These are phyloP conservation scores for Paraphoma chrysanthemicola DNA, from an alignment of 2,329 filamentous ascomycete species.

Conservation along the genomic window DNA sequence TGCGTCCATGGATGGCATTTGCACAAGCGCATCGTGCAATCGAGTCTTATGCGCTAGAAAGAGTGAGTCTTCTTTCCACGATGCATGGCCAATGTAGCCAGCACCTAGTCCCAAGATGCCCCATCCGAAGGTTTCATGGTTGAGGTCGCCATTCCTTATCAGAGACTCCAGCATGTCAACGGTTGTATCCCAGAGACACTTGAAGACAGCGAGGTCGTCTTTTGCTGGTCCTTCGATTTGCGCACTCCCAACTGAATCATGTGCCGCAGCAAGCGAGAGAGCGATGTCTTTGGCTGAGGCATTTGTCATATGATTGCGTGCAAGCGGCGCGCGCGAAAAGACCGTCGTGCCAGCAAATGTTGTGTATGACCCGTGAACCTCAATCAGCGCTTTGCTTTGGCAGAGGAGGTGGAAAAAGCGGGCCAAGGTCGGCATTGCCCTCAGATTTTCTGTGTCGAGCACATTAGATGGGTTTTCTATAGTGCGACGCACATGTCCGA, in stretches of 20 bases:
- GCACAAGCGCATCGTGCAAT: slow-evolving; percentile 14
- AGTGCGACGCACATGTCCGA: background rate
- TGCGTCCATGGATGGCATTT: slow-evolving; percentile 13
- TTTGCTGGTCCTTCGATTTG: slow-evolving; percentile 16
- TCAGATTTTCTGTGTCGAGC: background rate
- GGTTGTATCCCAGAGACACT: slow-evolving; percentile 16
- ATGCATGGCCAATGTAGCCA: slow-evolving; percentile 15
- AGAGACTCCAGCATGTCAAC: slow-evolving; percentile 17
- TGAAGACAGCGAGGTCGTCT: slow-evolving; percentile 23
- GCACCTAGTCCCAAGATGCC: slow-evolving; percentile 22
- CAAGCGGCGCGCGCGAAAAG: slow-evolving; percentile 7
- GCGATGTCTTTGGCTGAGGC: slow-evolving; percentile 12
- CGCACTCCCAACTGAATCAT: slow-evolving; percentile 17
- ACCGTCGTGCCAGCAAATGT: slow-evolving; percentile 11
- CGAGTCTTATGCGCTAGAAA: slow-evolving; percentile 18
- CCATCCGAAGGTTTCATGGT: slow-evolving; percentile 26
- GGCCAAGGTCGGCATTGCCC: background rate
- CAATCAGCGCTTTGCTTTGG: slow-evolving; percentile 12
- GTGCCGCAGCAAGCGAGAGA: slow-evolving; percentile 22
- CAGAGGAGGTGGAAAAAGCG: slow-evolving; percentile 17
- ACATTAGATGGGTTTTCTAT: background rate
- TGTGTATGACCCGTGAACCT: slow-evolving; percentile 16
- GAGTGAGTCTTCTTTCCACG: background rate
- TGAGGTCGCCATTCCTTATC: slow-evolving; percentile 8
- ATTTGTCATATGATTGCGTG: background rate